Evolutionary conservation across 2,329 filamentous ascomycete genomes (phyloP), one percentile per base, ranked within the genome.

Genomic region (Fusarium sp.): DNA sequence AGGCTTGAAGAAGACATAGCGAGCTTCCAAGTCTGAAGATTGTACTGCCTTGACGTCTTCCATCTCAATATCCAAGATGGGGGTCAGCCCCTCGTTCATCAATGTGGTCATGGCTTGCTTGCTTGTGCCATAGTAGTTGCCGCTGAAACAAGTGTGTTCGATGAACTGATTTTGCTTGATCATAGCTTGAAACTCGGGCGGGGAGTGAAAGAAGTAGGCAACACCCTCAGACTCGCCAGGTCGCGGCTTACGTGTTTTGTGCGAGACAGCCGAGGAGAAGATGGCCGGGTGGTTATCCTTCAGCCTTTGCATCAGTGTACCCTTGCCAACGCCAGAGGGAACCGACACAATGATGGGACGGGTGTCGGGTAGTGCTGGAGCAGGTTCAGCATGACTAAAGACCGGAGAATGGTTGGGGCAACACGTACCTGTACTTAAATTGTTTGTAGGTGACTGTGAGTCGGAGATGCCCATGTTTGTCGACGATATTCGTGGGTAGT

Each of bases 301-400:
- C 2, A 66, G 18, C 4, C 36, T 36, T 0, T 33, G 33, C 2
- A 35, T 29, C 1, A 67, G 17, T 1, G 25, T 29, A 3, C 36
- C 15, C 18, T 66, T 66, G 5, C 62, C 53, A 10, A 44, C 35
- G 0, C 46, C 36, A 38, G 35, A 49, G 8, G 54, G 36, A 1
- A 53, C 53, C 1, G 54, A 66, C n/a, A 67, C n/a, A 10, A 66
- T 18, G 7, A 61, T 35, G 1, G 64, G 53, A 9, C 54, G 44
- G 4, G 5, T 36, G 18, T 31, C 52, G 4, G 17, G 10, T 11
- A 12, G 20, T 5, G 10, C 50, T 53, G 12, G 25, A 39, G 4
- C 14, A 12, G 5, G 14, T 12, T 31, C 2, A 31, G 4, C 0
- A 17, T 31, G 7, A 2, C 0, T 3, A 9, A 15, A 1, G 10